Evolutionary conservation across 2,329 filamentous ascomycete genomes (phyloP), one percentile per base, ranked within the genome.

Genomic region (Diaporthe citriasiana): DNA sequence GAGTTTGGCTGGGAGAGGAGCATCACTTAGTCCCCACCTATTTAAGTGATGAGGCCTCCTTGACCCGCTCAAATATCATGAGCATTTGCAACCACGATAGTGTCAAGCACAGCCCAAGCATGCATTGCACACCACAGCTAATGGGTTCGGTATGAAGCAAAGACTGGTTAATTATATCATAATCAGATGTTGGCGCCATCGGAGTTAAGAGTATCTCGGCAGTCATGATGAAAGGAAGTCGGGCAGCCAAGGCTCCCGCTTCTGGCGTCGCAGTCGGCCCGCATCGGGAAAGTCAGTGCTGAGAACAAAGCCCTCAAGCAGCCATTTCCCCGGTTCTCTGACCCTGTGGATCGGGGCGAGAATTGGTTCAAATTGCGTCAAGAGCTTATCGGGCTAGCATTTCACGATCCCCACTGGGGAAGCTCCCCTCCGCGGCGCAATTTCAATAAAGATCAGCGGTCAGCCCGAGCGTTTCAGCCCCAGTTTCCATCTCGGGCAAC

Each of bases 401-500:
- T 69, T 33, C 15, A 30, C 45, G 56, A 55, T 19, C 70, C 42
- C 56, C 70, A 71, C 35, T 35, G 70, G 56, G 38, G 70, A 30
- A 71, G 57, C 70, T 71, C 45, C 45, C 70, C 30, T n/a, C 17
- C 17, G 40, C 27, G 38, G 45, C 50, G 56, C 56, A 71, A 71
- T 71, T 63, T 71, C 70, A 60, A 71, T 59, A 51, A 42, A 55
- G 70, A 71, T 63, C 56, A 53, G 35, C 69, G 57, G 42, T 25
- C 69, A 53, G 56, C 22, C 70, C 70, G 70, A 71, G 47, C 70
- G 70, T 71, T 57, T 53, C 56, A 57, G 70, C 35, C 70, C 70
- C 70, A 63, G 42, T 63, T 71, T 71, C 70, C 70, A 63, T 63
- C 40, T 63, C 70, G 56, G 56, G 55, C 70, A 15, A 71, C 69